Conservation (phyloP, 1,284 basidiomycete genomes). For the Butyriboletus regius region DNA sequence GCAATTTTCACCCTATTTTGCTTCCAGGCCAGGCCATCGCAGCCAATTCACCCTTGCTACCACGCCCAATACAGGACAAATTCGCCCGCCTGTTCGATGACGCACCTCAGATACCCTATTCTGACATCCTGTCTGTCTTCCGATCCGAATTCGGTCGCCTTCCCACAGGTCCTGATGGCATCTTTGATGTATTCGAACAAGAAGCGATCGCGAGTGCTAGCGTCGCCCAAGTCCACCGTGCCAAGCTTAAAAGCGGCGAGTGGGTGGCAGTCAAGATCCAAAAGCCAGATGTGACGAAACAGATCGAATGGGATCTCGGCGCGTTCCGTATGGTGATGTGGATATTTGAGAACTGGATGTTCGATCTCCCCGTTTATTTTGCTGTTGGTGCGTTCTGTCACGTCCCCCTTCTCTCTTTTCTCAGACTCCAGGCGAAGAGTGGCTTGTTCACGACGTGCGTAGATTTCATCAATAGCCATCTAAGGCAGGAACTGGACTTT, state of each 20-base stretch:
- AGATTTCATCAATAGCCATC: constrained; percentile 76
- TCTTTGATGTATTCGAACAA: constrained; percentile 73
- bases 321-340: constrained; percentile 63
- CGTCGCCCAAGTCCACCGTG: constrained; percentile 83
- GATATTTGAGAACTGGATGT: constrained; percentile 66
- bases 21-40: constrained; percentile 64
- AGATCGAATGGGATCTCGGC: constrained; percentile 76
- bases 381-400: constrained; percentile 48
- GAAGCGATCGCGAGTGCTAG: constrained; percentile 75
- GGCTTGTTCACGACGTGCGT: constrained; percentile 5
- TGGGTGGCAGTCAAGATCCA: constrained; percentile 89
- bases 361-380: constrained; percentile 72
- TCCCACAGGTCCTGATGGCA: constrained; percentile 57
- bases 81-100: constrained; percentile 79
- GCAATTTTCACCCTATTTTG: not conserved
- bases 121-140: constrained; percentile 65
- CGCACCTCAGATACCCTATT: constrained; percentile 74
- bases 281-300: constrained; percentile 77
- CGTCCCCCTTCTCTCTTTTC: not conserved
- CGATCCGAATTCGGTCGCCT: constrained; percentile 60
- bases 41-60: constrained; percentile 76
- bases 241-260: constrained; percentile 53
- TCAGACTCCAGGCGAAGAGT: not conserved
- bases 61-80: constrained; percentile 71
- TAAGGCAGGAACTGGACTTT: constrained; percentile 77